Percentiles rank a stretch among this genome's conserved stretches.
Conservation (phyloP, 805 yeast species). For the Candida tibetensis region DNA sequence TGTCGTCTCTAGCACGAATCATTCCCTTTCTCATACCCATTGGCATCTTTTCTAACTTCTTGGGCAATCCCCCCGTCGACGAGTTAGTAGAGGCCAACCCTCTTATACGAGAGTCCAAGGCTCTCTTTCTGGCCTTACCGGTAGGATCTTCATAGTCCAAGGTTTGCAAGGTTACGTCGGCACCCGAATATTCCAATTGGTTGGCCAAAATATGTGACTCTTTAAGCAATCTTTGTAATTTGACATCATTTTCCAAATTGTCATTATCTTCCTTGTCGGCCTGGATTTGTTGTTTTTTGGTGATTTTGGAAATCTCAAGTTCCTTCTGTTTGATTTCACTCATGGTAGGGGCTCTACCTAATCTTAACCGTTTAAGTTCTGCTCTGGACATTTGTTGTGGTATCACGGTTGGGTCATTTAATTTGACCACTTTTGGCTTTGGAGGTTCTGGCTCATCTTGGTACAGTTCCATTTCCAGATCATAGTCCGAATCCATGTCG, state of each 20-base stretch:
- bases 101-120: conserved; percentile 57
- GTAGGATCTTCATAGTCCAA: conserved; percentile 59
- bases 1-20: conserved; percentile 52
- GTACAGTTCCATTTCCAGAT: conserved; percentile 2
- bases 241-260: conserved; percentile 67
- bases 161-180: conserved; percentile 62
- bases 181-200: conserved; percentile 54
- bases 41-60: conserved; percentile 74
- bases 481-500: conserved; percentile 3
- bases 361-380: conserved; percentile 51
- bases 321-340: conserved; percentile 27
- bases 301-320: conserved; percentile 22
- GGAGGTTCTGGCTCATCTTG: conserved; percentile 8
- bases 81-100: conserved; percentile 42
- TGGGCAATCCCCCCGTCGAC: conserved; percentile 40
- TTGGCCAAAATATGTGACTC: conserved; percentile 67
- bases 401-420: conserved; percentile 28
- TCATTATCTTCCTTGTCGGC: conserved; percentile 43
- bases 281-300: conserved; percentile 34
- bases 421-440: conserved; percentile 49
- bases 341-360: conserved; percentile 61
- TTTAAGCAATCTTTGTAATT: conserved; percentile 61
- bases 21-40: conserved; percentile 87
- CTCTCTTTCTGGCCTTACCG: conserved; percentile 67
- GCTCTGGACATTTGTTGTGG: conserved; percentile 34